Percentiles rank a stretch among this genome's conserved stretches.
Conservation (phyloP, 2,329 filamentous ascomycete genomes). For the Alternaria alternata region DNA sequence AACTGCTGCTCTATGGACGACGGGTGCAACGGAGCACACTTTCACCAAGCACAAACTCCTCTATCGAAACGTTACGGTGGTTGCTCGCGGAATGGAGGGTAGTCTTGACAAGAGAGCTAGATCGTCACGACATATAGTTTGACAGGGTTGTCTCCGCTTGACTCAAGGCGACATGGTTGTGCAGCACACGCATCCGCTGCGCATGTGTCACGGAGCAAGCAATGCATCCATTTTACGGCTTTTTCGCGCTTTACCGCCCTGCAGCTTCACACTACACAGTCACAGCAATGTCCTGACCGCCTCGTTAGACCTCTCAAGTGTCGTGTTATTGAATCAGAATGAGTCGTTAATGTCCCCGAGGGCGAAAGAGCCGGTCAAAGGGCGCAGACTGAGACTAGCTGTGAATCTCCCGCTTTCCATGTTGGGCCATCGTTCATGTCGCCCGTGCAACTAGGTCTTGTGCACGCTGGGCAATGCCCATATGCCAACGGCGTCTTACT, state of each 20-base stretch:
- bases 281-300: neutral
- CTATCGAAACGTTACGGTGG: neutral
- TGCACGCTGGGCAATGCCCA: neutral
- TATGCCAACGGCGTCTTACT: neutral
- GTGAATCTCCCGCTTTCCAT: neutral
- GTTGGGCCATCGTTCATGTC: neutral
- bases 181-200: conserved; percentile 3
- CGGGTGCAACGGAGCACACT: conserved; percentile 2
- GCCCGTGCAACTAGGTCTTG: neutral
- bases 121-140: neutral
- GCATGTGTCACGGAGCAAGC: neutral
- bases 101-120: neutral
- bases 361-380: neutral
- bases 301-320: neutral
- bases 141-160: conserved; percentile 3
- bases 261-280: conserved; percentile 2
- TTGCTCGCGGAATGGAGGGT: neutral
- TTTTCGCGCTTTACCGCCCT: neutral
- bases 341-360: neutral
- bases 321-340: neutral
- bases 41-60: neutral
- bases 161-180: conserved; percentile 11
- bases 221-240: neutral
- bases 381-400: neutral
- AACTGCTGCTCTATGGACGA: neutral